Percentiles rank a stretch among this genome's conserved stretches.
Evolutionary conservation across 192 early-diverging fungal species (phyloP).

Genomic region (Backusella tarrabulga): DNA sequence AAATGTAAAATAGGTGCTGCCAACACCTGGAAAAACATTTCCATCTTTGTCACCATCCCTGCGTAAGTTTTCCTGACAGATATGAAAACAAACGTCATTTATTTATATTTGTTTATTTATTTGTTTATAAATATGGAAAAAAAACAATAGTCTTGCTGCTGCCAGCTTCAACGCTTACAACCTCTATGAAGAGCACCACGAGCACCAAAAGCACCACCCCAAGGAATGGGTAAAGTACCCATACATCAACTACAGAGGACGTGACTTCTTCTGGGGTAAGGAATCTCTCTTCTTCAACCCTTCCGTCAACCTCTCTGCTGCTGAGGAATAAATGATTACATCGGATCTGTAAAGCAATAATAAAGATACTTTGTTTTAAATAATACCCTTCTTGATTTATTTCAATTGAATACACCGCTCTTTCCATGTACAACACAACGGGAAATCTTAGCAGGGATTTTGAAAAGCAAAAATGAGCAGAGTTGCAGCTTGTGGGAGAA

Average conservation of each 20-base stretch:
- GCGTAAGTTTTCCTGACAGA: constrained; percentile 23
- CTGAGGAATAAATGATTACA: constrained; percentile 16
- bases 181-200: constrained; percentile 27
- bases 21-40: constrained; percentile 38
- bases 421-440: no score
- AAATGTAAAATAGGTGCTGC: constrained; percentile 22
- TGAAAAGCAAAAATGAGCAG: no score
- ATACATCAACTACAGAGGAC: constrained; percentile 55
- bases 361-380: no score
- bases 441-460: no score
- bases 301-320: constrained; percentile 29
- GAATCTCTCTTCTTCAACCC: constrained; percentile 39
- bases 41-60: constrained; percentile 38
- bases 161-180: constrained; percentile 38
- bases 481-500: no score
- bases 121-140: not conserved
- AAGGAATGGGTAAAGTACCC: constrained; percentile 29
- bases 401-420: no score
- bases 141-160: constrained; percentile 25
- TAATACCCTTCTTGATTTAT: no score
- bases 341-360: no score
- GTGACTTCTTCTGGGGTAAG: constrained; percentile 41
- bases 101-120: no score
- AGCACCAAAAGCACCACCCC: constrained; percentile 34
- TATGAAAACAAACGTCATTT: not conserved